Evolutionary conservation across 495 filamentous ascomycete genomes (phyloP), one percentile per base, ranked within the genome.

Genomic region (Penicillium ochrochloron): DNA sequence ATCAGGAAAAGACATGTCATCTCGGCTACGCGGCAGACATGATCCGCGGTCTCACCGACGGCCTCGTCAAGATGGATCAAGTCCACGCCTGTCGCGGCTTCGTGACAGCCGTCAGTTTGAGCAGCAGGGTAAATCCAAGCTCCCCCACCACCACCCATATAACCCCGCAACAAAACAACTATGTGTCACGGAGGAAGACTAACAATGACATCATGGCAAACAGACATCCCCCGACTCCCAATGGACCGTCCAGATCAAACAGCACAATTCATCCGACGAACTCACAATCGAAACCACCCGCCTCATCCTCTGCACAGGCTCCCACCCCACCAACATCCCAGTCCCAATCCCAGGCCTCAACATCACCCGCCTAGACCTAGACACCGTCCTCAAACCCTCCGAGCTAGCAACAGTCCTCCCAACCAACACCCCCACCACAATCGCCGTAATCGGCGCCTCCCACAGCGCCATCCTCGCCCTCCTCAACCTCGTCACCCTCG

Each of bases 391-490:
- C 33, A 84, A 84, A 50, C 86, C 86, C 17, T 81, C 80, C 41
- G 66, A 80, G 5, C 79, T 89, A n/a, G 60, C 72, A 25, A 62
- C 73, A 14, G 60, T 67, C 25, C 74, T 88, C 3, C 76, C 82
- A n/a, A 64, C 64, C 4, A 52, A 73, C 34, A 59, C 53, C 15
- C 69, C 78, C 2, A 58, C 70, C 15, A 83, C 81, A 23, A 67
- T 88, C 41, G 84, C 78, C 23, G 84, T 89, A 29, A 76, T 89
- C 19, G 86, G 86, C 23, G 85, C 85, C 35, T 88, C 85, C 8
- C 85, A 88, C 73, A 86, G 83, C 61, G 86, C 86, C 37, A 84
- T 89, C 25, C 79, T 88, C 7, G 85, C 85, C 29, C 80, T 89
- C 23, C 78, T 86, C 57, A 89, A 89, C 72, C 76, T 89, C 31